These are phyloP conservation scores for Samsoniella hepiali DNA, from an alignment of 2,329 filamentous ascomycete species.

Conservation along the genomic window DNA sequence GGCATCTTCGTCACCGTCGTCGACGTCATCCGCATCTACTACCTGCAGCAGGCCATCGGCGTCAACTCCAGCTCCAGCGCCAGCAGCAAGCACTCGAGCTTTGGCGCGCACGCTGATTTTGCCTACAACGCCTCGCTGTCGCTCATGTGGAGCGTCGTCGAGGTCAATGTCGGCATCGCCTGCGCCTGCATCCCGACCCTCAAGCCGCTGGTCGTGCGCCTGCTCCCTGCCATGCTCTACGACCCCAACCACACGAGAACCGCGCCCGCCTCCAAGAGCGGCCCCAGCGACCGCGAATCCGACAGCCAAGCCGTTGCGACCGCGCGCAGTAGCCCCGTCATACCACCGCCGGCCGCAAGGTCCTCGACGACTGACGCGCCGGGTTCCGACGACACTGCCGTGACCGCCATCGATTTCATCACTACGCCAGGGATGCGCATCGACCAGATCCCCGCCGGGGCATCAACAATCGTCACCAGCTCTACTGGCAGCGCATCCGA, in stretches of 20 bases:
- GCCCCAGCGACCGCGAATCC: constrained; percentile 30
- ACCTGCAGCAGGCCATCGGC: constrained; percentile 70
- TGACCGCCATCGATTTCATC: constrained; percentile 45
- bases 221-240: constrained; percentile 55
- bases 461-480: constrained; percentile 32
- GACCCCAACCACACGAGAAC: constrained; percentile 45
- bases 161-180: constrained; percentile 86
- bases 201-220: constrained; percentile 74
- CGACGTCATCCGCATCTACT: constrained; percentile 86
- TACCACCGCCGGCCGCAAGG: neutral
- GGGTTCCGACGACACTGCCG: constrained; percentile 27
- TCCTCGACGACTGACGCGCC: constrained; percentile 18
- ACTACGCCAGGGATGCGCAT: constrained; percentile 39
- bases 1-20: constrained; percentile 86
- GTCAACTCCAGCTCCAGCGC: constrained; percentile 38
- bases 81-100: constrained; percentile 36
- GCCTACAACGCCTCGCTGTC: constrained; percentile 76
- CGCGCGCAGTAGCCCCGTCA: constrained; percentile 3
- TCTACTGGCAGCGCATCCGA: constrained; percentile 38
- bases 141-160: constrained; percentile 91
- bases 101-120: constrained; percentile 53
- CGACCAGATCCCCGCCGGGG: constrained; percentile 16
- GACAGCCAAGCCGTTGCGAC: constrained; percentile 5
- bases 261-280: constrained; percentile 27
- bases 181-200: constrained; percentile 90